phyloP scores from a whole-genome alignment of 495 filamentous ascomycete genomes.

The Eremomyces bilateralis region DNA sequence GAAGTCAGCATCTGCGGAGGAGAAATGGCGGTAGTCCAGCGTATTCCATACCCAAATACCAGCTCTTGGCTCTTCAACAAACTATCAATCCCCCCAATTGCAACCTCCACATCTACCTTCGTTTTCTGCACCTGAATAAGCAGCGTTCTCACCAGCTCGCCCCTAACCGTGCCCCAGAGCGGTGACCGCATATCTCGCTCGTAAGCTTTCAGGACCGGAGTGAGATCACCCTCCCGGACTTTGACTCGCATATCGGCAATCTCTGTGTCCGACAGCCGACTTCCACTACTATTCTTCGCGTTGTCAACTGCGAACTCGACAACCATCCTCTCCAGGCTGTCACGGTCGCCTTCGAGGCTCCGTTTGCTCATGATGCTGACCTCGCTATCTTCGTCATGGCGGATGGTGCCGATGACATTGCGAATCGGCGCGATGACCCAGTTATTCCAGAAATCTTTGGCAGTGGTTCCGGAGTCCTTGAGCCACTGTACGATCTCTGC shows the following conservation, averaged over 20 bases:
- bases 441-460: constrained; percentile 79
- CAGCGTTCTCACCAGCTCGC: constrained; percentile 74
- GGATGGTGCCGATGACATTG: constrained; percentile 74
- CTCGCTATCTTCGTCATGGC: constrained; percentile 74
- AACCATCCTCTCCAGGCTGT: constrained; percentile 90
- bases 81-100: constrained; percentile 80
- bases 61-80: constrained; percentile 90
- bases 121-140: constrained; percentile 97
- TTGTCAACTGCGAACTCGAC: constrained; percentile 80
- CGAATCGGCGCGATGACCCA: constrained; percentile 75
- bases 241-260: constrained; percentile 48
- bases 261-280: constrained; percentile 34
- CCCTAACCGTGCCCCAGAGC: constrained; percentile 53
- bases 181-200: constrained; percentile 67
- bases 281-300: constrained; percentile 27
- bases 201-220: constrained; percentile 73
- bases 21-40: constrained; percentile 5
- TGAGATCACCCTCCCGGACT: constrained; percentile 79
- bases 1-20: constrained; percentile 4
- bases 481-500: constrained; percentile 61
- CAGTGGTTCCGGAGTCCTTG: constrained; percentile 46
- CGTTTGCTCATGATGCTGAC: constrained; percentile 89
- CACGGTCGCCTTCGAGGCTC: constrained; percentile 69
- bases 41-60: constrained; percentile 51
- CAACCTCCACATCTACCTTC: constrained; percentile 93